phyloP scores from a whole-genome alignment of 345 rosid genomes.

The Passiflora organensis region DNA sequence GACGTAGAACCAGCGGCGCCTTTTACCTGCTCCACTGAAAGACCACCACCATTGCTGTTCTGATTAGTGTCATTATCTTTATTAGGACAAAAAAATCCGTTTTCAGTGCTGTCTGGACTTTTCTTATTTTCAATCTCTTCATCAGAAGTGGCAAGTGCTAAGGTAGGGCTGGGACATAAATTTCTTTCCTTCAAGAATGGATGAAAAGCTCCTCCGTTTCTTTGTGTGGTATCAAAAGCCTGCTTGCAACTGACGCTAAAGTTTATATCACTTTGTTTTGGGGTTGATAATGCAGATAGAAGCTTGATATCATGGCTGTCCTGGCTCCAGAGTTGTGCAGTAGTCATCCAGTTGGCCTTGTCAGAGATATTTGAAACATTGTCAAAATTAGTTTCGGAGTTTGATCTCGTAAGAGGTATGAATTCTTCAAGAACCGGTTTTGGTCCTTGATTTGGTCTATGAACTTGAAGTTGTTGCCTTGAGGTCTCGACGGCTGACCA shows the following conservation, averaged over 20 bases:
- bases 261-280: conserved; percentile 47
- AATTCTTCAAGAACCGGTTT: conserved; percentile 87
- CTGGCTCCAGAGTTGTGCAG: conserved; percentile 95
- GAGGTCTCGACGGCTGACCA: conserved; percentile 81
- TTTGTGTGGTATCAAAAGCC: conserved; percentile 51
- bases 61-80: conserved; percentile 30
- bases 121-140: conserved; percentile 50
- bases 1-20: too few species aligned
- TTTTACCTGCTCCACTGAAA: conserved; percentile 35
- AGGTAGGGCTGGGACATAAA: conserved; percentile 31
- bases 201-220: conserved; percentile 85
- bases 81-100: conserved; percentile 30
- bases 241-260: conserved; percentile 53
- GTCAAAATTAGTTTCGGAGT: conserved; percentile 33
- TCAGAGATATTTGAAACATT: conserved; percentile 32
- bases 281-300: conserved; percentile 23
- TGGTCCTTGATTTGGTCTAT: conserved; percentile 53
- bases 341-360: conserved; percentile 88
- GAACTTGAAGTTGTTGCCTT: conserved; percentile 70
- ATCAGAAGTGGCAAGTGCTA: conserved; percentile 51
- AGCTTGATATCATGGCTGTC: conserved; percentile 42
- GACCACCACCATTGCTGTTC: conserved; percentile 18
- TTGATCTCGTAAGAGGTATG: conserved; percentile 69
- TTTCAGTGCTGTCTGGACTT: conserved; percentile 33
- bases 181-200: conserved; percentile 82